Evolutionary conservation across 306 rosid species (phyloP), one percentile per base, ranked within the genome.

Genomic region (Vicia sativa): DNA sequence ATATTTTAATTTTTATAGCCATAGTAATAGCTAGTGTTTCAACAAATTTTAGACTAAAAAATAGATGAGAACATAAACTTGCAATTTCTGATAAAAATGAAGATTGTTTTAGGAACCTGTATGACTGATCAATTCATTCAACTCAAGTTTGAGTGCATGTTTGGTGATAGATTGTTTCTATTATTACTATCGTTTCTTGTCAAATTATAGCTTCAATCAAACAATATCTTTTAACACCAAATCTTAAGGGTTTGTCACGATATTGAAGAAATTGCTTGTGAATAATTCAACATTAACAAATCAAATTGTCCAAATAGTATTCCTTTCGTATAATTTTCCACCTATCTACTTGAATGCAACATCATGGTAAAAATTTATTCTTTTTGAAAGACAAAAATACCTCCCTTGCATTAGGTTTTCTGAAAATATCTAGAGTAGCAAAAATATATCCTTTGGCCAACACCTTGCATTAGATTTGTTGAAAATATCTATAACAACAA

Each of bases 371-470:
- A 71, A 95, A 87, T 60, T 80, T 86, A 34, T 85, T 84, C 21
- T 65, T 69, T 75, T 58, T 87, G 65, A 90, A 91, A 50, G 91
- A 80, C 81, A 90, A 68, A 84, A 90, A 87, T 18, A 69, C 65
- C 80, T 87, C 96, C 78, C 95, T 70, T 10, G 88, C 85, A 68
- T 42, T 70, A 44, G 91, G 91, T 15, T 85, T 78, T 61, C 80
- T 73, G 80, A 90, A 90, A 71, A 90, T 76, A 63, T 82, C 91
- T 16, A 90, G 50, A 44, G 96, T 88, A 28, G 87, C 79, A n/a
- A 72, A 84, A 84, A 64, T 90, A 90, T 14, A 87, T 64, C 41
- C 52, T 84, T 61, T 81, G 85, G 19, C 84, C 89, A n/a, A n/a
- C n/a, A n/a, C n/a, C n/a, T n/a, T n/a, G n/a, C n/a, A n/a, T n/a